Base-by-base conservation (phyloP, 768 basidiomycete genomes). In the Amanita rubescens region DNA sequence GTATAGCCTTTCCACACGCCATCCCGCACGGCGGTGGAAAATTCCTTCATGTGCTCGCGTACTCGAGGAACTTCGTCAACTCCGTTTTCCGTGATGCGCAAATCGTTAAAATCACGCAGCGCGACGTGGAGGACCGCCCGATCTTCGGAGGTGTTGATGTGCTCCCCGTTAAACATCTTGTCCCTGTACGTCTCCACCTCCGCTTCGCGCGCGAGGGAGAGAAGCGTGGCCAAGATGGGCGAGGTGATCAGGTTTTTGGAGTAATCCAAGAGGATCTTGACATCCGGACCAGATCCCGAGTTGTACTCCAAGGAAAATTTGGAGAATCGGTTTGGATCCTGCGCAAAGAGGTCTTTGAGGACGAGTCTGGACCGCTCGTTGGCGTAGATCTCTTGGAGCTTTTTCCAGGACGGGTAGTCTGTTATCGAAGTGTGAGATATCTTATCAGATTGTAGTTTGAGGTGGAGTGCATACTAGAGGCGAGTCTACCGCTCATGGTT, bases 91-190 rank as follows among this genome's bases (percentile, higher is more conserved):
- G 72, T 61, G 69, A 95, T 93, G 62, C 80, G 74, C 72, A 87
- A 92, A 58, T 87, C 83, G 55, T 72, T 71, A 55, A 85, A 79
- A 72, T 85, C 83, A 58, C 96, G 85, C 47, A 99, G 80, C 5
- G 96, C 95, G 55, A 97, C 76, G 69, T 99, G 96, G 2, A 99
- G 80, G 5, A 98, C 96, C 2, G 96, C 91, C 51, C 96, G 92
- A 64, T 91, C 94, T 69, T 98, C 96, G 20, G 93, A 94, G 15
- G 94, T 98, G 75, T 98, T 98, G 79, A 98, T 97, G 70, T 96
- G 96, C 67, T 89, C 84, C 42, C 96, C 95, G 1, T 85, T 69
- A 66, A 95, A 97, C 94, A 98, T 96, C 70, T 83, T 84, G 69
- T 97, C 88, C 50, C 94, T 82, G 66, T 78, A 82, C 19, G 76